Evolutionary conservation across 2,329 filamentous ascomycete genomes (phyloP).

Genomic region (Hymenotorrendiella dingleyae): DNA sequence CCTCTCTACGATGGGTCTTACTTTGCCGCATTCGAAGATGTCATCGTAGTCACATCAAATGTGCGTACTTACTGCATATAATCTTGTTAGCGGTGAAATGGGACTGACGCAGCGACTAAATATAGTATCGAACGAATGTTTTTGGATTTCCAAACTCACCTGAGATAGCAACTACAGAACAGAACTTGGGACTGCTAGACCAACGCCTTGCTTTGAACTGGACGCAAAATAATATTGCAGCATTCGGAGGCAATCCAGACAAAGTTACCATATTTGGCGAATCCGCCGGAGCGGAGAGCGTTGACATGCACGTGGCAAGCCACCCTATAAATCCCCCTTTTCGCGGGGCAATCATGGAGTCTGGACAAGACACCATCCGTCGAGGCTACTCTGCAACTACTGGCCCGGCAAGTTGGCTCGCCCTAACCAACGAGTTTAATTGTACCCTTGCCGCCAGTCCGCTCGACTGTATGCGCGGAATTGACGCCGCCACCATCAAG

Average conservation of each 20-base stretch:
- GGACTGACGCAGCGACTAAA: no score
- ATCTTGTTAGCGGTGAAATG: no score
- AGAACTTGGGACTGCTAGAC: conserved; percentile 32
- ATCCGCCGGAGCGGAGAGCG: conserved; percentile 16
- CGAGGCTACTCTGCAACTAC: background rate
- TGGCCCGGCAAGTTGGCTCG: background rate
- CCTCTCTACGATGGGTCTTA: conserved; percentile 13
- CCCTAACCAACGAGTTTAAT: background rate
- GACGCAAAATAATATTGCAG: conserved; percentile 50
- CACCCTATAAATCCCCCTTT: conserved; percentile 6
- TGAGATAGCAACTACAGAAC: conserved; percentile 34
- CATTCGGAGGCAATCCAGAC: conserved; percentile 50
- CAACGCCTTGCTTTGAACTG: conserved; percentile 52
- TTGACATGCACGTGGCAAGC: conserved; percentile 21
- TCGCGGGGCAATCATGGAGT: conserved; percentile 9
- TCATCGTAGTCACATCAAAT: conserved; percentile 17
- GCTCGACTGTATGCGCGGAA: background rate
- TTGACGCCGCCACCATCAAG: background rate
- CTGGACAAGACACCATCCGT: background rate
- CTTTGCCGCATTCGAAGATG: conserved; percentile 13
- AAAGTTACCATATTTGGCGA: conserved; percentile 26
- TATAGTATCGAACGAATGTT: conserved; percentile 19
- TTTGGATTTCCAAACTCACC: conserved; percentile 45
- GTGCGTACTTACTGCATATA: no score
- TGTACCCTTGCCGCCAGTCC: background rate